phyloP scores from a whole-genome alignment of 2,329 filamentous ascomycete species.

The Ophiostoma tasmaniense region DNA sequence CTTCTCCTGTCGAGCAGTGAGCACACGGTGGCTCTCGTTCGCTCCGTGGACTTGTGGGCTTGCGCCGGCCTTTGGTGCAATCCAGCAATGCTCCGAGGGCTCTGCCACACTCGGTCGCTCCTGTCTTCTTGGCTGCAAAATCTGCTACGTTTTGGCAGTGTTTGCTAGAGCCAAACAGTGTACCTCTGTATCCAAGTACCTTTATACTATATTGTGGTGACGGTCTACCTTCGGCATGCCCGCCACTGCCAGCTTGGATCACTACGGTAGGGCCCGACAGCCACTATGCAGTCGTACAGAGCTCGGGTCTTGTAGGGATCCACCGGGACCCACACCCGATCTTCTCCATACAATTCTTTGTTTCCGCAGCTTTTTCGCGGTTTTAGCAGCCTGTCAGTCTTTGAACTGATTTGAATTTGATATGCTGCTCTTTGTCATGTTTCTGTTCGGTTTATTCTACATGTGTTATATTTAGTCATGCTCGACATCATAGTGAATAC shows the following conservation, averaged over 20 bases:
- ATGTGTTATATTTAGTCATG: neutral
- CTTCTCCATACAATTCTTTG: neutral
- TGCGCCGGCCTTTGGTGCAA: neutral
- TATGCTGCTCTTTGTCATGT: neutral
- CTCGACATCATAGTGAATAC: neutral
- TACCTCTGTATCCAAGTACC: neutral
- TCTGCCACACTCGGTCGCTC: slow-evolving; percentile 6
- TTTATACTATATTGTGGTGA: neutral
- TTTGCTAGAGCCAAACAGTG: neutral
- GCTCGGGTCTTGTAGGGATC: slow-evolving; percentile 3
- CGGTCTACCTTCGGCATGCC: slow-evolving; percentile 9
- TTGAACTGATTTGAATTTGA: too few relatives aligned
- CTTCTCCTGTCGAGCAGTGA: neutral
- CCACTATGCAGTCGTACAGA: neutral
- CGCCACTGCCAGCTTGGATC: slow-evolving; percentile 13
- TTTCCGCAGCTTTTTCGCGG: neutral
- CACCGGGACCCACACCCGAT: slow-evolving; percentile 4
- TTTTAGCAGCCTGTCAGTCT: neutral
- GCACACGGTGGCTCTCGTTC: neutral
- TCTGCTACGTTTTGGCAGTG: neutral
- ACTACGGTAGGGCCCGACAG: slow-evolving; percentile 14
- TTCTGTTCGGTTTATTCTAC: neutral
- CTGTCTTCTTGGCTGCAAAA: neutral
- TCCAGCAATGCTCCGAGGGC: neutral
- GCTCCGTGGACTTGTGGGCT: neutral